phyloP scores from a whole-genome alignment of 2,329 filamentous ascomycete genomes.

The Colletotrichum sp. region DNA sequence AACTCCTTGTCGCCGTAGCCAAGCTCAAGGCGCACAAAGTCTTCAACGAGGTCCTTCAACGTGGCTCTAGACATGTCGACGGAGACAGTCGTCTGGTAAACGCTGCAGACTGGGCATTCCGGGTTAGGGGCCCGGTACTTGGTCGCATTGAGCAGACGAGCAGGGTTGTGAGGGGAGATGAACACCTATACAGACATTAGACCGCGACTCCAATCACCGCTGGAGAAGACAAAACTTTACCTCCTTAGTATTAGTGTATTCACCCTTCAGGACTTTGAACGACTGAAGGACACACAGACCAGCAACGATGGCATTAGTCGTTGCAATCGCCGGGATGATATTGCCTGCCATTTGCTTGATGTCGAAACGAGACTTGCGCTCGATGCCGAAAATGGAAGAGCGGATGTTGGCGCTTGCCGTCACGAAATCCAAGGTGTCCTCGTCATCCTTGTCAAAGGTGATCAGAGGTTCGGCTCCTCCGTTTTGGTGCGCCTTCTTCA shows the following conservation, averaged over 20 bases:
- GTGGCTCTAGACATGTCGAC: constrained; percentile 77
- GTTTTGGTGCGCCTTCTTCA: constrained; percentile 54
- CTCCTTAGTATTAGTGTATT: constrained; percentile 77
- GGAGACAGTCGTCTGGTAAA: constrained; percentile 69
- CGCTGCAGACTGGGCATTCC: constrained; percentile 82
- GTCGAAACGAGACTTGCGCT: constrained; percentile 88
- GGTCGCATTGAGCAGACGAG: constrained; percentile 64
- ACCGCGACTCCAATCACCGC: background rate
- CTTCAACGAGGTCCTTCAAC: constrained; percentile 78
- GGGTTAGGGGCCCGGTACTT: constrained; percentile 71
- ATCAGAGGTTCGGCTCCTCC: constrained; percentile 68
- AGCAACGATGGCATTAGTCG: constrained; percentile 95
- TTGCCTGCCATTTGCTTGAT: constrained; percentile 99
- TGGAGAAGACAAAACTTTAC: constrained; percentile 39
- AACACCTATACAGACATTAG: constrained; percentile 63
- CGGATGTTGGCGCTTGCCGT: constrained; percentile 88
- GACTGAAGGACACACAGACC: constrained; percentile 90
- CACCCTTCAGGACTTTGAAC: constrained; percentile 83
- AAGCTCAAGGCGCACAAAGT: constrained; percentile 71
- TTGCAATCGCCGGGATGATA: constrained; percentile 98
- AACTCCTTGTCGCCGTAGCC: constrained; percentile 82
- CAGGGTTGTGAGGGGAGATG: constrained; percentile 70
- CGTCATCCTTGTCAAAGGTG: constrained; percentile 95
- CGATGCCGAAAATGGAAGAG: constrained; percentile 88
- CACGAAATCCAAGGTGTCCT: constrained; percentile 94